phyloP scores from a whole-genome alignment of 306 rosid species.

The Rosa persica region DNA sequence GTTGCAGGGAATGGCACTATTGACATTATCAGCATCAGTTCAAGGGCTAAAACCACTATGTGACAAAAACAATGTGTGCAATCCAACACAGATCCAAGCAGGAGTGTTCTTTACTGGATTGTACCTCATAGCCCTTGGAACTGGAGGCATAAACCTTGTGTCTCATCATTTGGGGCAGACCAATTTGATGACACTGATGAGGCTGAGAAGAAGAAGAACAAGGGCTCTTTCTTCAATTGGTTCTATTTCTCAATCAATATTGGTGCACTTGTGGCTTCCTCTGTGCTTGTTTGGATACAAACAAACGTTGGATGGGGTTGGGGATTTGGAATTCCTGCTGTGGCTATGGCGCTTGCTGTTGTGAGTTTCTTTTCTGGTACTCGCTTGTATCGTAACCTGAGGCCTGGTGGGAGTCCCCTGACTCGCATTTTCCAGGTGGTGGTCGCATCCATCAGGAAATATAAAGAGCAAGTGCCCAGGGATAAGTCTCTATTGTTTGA shows the following conservation, averaged over 20 bases:
- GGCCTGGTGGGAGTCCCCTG: slow-evolving; percentile 31
- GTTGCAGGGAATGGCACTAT: slow-evolving; percentile 26
- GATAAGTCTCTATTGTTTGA: slow-evolving; percentile 26
- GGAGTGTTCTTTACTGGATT: slow-evolving; percentile 23
- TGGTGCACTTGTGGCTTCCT: slow-evolving; percentile 30
- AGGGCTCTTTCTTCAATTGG: slow-evolving; percentile 25
- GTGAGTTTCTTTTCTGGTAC: slow-evolving; percentile 27
- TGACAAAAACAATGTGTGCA: slow-evolving; percentile 14
- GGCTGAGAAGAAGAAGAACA: slow-evolving; percentile 23
- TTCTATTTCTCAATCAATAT: slow-evolving; percentile 29
- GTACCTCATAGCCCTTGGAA: slow-evolving; percentile 29
- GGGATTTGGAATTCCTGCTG: slow-evolving; percentile 31
- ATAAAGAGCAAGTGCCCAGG: slow-evolving; percentile 1
- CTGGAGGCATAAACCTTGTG: slow-evolving; percentile 24
- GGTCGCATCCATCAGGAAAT: slow-evolving; percentile 26
- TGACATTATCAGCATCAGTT: slow-evolving; percentile 28
- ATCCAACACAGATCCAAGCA: slow-evolving; percentile 16
- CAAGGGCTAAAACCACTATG: slow-evolving; percentile 28
- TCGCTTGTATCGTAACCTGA: slow-evolving; percentile 23
- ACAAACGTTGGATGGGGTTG: slow-evolving; percentile 29
- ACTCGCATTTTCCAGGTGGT: slow-evolving; percentile 29
- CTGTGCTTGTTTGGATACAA: slow-evolving; percentile 33
- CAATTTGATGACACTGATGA: slow-evolving; percentile 27
- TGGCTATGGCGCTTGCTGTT: slow-evolving; percentile 31
- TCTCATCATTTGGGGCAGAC: slow-evolving; percentile 25